Evolutionary conservation across 495 filamentous ascomycete genomes (phyloP).

Genomic region (Neurospora sp.): DNA sequence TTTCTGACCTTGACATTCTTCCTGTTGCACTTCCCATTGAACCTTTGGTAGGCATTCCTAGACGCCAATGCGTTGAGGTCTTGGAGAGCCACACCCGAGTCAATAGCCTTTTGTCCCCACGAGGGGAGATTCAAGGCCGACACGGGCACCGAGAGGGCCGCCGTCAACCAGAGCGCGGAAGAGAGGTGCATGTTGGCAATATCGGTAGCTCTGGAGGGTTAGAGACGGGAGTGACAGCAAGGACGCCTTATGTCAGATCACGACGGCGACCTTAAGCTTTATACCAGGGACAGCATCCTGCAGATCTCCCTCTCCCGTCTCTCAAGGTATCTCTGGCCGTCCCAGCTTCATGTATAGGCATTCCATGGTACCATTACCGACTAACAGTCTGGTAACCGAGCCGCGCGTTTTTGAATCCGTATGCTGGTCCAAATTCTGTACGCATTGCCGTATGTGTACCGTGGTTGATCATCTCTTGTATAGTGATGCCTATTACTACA

Average conservation of each 20-base stretch:
- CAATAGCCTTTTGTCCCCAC: constrained; percentile 13
- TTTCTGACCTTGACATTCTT: constrained; percentile 18
- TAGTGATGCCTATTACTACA: background rate
- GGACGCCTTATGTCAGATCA: background rate
- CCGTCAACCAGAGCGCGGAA: constrained; percentile 1
- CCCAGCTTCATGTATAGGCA: background rate
- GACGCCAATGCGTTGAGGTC: constrained; percentile 14
- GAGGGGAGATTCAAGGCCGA: constrained; percentile 5
- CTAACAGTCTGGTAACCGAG: background rate
- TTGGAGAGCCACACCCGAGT: constrained; percentile 14
- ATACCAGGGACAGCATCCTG: background rate
- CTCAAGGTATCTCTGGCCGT: background rate
- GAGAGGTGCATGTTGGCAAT: constrained; percentile 1
- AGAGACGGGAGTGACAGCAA: background rate
- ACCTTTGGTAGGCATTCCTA: constrained; percentile 5
- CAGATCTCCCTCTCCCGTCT: background rate
- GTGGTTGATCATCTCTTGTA: background rate
- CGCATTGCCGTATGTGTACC: background rate
- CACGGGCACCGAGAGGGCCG: background rate
- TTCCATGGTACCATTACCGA: background rate
- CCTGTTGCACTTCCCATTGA: constrained; percentile 7
- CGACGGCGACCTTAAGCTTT: background rate
- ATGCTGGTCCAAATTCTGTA: background rate
- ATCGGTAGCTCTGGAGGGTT: background rate
- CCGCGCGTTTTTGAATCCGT: background rate